phyloP scores from a whole-genome alignment of 257 asterid species.

The Coffea eugenioides region DNA sequence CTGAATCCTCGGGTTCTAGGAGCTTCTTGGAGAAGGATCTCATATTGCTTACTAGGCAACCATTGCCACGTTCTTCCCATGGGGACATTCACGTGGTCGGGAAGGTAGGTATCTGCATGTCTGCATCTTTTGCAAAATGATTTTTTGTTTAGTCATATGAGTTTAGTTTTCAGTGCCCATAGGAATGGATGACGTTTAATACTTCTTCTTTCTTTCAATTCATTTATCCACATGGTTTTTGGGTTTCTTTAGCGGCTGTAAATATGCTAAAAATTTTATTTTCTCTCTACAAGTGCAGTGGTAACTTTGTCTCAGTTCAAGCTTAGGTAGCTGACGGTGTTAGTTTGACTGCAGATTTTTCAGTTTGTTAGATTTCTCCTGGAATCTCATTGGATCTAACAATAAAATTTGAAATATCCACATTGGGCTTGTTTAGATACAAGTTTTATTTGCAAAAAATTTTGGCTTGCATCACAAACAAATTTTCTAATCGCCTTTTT shows the following conservation, averaged over 20 bases:
- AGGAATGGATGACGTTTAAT: neutral
- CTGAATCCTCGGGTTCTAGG: conserved; percentile 49
- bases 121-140: neutral
- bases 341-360: neutral
- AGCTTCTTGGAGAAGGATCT: conserved; percentile 83
- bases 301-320: neutral
- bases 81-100: conserved; percentile 76
- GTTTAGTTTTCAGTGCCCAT: neutral
- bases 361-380: neutral
- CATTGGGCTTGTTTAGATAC: too few relatives aligned
- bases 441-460: too few relatives aligned
- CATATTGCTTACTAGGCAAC: conserved; percentile 74
- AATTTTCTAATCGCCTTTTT: too few relatives aligned
- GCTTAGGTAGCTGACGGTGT: neutral
- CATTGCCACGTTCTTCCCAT: conserved; percentile 44
- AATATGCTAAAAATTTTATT: neutral
- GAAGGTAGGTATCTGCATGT: conserved; percentile 47
- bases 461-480: too few relatives aligned
- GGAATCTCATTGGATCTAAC: neutral
- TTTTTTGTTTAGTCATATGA: neutral
- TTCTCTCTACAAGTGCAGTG: neutral
- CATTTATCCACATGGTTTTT: neutral
- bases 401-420: neutral
- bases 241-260: neutral
- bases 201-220: neutral